Conservation (phyloP, 2,329 filamentous ascomycete genomes). For the Aspergillus calidoustus region DNA sequence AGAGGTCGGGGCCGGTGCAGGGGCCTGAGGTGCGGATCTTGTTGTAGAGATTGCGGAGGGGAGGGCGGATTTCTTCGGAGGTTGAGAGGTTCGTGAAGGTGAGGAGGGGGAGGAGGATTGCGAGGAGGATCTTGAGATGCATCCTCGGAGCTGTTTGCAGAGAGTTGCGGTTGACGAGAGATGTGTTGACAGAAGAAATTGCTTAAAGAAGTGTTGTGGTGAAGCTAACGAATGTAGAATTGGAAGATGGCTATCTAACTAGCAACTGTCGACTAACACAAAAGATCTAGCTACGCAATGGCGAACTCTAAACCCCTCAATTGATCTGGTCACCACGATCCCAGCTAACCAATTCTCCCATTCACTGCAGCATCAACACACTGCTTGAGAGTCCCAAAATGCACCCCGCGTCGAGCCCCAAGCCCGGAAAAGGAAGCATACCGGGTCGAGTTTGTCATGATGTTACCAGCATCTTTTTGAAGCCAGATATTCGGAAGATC, state of each 20-base stretch:
- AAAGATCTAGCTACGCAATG: too few species aligned
- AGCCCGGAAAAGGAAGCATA: slow-evolving; percentile 50
- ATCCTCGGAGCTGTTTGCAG: background rate
- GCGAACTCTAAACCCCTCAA: too few species aligned
- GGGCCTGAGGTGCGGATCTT: slow-evolving; percentile 13
- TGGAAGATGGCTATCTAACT: too few species aligned
- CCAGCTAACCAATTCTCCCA: background rate
- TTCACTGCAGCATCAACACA: slow-evolving; percentile 31
- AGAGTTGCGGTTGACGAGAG: too few species aligned
- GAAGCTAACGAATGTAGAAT: too few species aligned
- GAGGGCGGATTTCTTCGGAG: slow-evolving; percentile 18
- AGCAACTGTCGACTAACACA: background rate
- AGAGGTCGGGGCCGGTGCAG: slow-evolving; percentile 15
- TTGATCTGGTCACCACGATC: background rate
- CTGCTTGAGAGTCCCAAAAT: slow-evolving; percentile 31
- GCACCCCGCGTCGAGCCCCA: slow-evolving; percentile 27
- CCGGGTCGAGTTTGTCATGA: slow-evolving; percentile 55
- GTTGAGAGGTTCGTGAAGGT: background rate
- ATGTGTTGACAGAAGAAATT: too few species aligned
- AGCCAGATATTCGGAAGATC: slow-evolving; percentile 47
- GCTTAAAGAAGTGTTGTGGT: too few species aligned
- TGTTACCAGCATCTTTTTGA: slow-evolving; percentile 26
- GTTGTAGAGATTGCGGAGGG: slow-evolving; percentile 22
- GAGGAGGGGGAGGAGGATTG: background rate
- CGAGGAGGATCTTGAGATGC: background rate